Evolutionary conservation across 805 yeast genomes (phyloP).

Genomic region (Kazachstania bromeliacearum): DNA sequence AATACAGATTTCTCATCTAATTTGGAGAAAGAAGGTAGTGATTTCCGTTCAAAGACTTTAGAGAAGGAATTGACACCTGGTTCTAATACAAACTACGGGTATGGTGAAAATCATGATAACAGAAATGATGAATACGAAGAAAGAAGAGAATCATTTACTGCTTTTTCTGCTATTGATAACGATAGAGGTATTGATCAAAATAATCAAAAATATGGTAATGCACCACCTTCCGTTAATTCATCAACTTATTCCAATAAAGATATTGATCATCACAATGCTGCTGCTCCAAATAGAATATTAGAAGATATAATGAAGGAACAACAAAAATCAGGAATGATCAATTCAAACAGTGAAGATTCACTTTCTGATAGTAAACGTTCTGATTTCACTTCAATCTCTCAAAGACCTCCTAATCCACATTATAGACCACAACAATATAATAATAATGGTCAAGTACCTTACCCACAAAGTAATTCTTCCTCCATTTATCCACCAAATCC

Average conservation of each 20-base stretch:
- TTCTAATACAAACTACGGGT: not conserved
- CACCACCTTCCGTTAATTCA: slow-evolving; percentile 15
- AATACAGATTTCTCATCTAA: slow-evolving; percentile 9
- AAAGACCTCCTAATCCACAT: slow-evolving; percentile 59
- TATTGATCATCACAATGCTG: no score
- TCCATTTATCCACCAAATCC: not conserved
- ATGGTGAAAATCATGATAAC: slow-evolving; percentile 4
- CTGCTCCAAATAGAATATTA: slow-evolving; percentile 15
- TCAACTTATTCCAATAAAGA: slow-evolving; percentile 17
- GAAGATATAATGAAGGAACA: slow-evolving; percentile 18
- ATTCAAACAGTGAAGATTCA: slow-evolving; percentile 9
- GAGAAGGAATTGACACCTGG: slow-evolving; percentile 1
- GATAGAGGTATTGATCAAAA: slow-evolving; percentile 4
- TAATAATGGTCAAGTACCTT: slow-evolving; percentile 1
- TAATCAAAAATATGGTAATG: not conserved
- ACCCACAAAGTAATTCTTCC: slow-evolving; percentile 4
- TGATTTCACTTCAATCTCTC: slow-evolving; percentile 71
- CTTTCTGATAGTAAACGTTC: slow-evolving; percentile 32
- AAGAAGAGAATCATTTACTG: slow-evolving; percentile 7
- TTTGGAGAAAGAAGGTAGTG: slow-evolving; percentile 5
- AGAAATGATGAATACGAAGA: slow-evolving; percentile 5
- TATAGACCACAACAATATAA: not conserved
- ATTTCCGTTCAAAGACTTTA: not conserved
- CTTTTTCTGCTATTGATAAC: slow-evolving; percentile 19
- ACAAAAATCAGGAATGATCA: slow-evolving; percentile 3